phyloP scores from a whole-genome alignment of 2,329 filamentous ascomycete species.

The Colletotrichum chlorophyti region DNA sequence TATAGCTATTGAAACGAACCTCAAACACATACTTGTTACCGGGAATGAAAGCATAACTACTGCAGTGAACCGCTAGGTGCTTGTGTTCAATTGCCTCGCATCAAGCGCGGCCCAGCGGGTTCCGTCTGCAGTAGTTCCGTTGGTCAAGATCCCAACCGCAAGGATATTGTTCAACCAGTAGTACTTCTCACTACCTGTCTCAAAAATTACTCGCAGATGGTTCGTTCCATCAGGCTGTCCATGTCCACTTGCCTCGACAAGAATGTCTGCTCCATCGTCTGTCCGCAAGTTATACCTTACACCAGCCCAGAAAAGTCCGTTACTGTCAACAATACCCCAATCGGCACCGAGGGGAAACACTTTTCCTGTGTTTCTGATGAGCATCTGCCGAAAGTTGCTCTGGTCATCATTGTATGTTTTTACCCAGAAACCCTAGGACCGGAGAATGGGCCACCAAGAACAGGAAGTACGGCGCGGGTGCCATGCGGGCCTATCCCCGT shows the following conservation, averaged over 20 bases:
- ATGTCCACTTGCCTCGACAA: constrained; percentile 43
- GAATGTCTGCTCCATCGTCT: constrained; percentile 44
- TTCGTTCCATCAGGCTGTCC: constrained; percentile 40
- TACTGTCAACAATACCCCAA: constrained; percentile 43
- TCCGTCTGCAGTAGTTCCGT: too few species aligned
- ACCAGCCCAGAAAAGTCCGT: constrained; percentile 45
- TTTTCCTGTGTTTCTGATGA: background rate
- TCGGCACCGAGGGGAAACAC: constrained; percentile 38
- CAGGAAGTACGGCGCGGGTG: constrained; percentile 34
- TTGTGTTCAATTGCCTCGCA: too few species aligned
- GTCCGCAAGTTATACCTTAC: constrained; percentile 47
- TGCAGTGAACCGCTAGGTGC: too few species aligned
- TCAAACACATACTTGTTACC: too few species aligned
- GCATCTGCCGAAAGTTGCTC: background rate
- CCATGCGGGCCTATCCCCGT: background rate
- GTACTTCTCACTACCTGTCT: constrained; percentile 42
- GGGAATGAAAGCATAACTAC: too few species aligned
- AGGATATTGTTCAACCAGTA: constrained; percentile 41
- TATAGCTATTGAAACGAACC: too few species aligned
- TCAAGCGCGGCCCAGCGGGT: too few species aligned
- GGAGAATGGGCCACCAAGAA: constrained; percentile 43
- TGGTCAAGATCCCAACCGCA: background rate
- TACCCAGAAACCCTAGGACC: constrained; percentile 44
- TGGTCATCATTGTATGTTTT: background rate
- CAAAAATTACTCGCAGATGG: constrained; percentile 34